These are phyloP conservation scores for Colletotrichum sp. DNA, from an alignment of 2,329 filamentous ascomycete genomes.

Conservation along the genomic window DNA sequence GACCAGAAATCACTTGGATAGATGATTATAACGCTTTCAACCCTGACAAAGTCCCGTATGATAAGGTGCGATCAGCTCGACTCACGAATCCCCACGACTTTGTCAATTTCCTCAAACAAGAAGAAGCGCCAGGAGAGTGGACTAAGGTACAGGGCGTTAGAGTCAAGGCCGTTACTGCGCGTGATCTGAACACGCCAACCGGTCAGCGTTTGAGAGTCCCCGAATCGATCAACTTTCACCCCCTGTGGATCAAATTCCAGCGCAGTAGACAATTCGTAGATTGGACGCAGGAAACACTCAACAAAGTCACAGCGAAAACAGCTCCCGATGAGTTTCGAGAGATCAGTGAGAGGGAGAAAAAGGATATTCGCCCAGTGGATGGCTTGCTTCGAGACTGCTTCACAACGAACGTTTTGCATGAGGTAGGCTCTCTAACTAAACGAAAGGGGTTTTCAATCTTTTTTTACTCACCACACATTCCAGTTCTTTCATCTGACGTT, in stretches of 20 bases:
- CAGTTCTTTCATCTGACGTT: neutral
- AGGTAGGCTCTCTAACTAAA: neutral
- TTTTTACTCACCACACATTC: too few species aligned
- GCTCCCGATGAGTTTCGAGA: fast-evolving
- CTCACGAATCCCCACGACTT: neutral
- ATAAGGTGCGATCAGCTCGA: too few species aligned
- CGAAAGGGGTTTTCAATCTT: too few species aligned
- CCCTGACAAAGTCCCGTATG: too few species aligned
- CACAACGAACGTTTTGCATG: neutral
- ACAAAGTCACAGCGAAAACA: neutral
- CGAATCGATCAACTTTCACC: neutral
- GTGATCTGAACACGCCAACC: neutral
- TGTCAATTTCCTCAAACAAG: neutral
- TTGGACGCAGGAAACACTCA: neutral
- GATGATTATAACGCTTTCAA: too few species aligned
- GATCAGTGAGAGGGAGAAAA: fast-evolving
- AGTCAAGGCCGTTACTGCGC: neutral
- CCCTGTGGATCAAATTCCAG: neutral
- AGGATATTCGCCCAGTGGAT: neutral
- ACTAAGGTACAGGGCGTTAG: too few species aligned
- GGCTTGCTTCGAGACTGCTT: neutral
- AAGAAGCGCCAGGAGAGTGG: neutral
- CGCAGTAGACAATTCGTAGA: fast-evolving
- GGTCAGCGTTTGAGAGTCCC: neutral
- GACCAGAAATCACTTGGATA: too few species aligned